Evolutionary conservation across 192 early-diverging fungal genomes (phyloP).

Genomic region (Piromyces sp.): DNA sequence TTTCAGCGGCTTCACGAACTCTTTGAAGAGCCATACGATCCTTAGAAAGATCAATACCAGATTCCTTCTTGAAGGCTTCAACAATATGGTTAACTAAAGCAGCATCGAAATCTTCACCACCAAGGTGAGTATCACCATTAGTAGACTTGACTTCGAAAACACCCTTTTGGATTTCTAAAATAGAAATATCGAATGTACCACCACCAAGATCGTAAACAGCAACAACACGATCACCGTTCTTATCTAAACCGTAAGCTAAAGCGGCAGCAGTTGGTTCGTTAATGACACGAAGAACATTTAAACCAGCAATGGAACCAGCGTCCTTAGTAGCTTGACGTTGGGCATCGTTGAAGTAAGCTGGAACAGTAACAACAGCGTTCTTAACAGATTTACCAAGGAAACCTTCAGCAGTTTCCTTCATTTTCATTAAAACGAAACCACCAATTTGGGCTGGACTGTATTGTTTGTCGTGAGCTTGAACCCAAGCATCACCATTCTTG

Average conservation of each 20-base stretch:
- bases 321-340: conserved; percentile 95
- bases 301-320: conserved; percentile 75
- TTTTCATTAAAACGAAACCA: conserved; percentile 92
- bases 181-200: conserved; percentile 98
- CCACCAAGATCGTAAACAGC: conserved; percentile 96
- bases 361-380: conserved; percentile 89
- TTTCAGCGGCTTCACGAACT: conserved; percentile 92
- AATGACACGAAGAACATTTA: conserved; percentile 83
- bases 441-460: conserved; percentile 94
- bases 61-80: conserved; percentile 82
- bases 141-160: conserved; percentile 98
- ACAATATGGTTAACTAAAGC: conserved; percentile 57
- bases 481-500: conserved; percentile 95
- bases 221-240: conserved; percentile 73
- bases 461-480: conserved; percentile 81
- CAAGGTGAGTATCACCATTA: conserved; percentile 82
- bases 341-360: conserved; percentile 96
- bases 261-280: conserved; percentile 93
- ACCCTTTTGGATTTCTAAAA: conserved; percentile 93
- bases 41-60: conserved; percentile 59
- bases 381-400: conserved; percentile 64
- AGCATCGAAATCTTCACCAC: conserved; percentile 54
- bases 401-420: conserved; percentile 88
- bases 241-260: conserved; percentile 78
- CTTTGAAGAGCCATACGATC: conserved; percentile 95